Percentiles rank a stretch among this genome's conserved stretches.
Conservation (phyloP, 495 filamentous ascomycete genomes). For the Astrothelium subdiscretum region DNA sequence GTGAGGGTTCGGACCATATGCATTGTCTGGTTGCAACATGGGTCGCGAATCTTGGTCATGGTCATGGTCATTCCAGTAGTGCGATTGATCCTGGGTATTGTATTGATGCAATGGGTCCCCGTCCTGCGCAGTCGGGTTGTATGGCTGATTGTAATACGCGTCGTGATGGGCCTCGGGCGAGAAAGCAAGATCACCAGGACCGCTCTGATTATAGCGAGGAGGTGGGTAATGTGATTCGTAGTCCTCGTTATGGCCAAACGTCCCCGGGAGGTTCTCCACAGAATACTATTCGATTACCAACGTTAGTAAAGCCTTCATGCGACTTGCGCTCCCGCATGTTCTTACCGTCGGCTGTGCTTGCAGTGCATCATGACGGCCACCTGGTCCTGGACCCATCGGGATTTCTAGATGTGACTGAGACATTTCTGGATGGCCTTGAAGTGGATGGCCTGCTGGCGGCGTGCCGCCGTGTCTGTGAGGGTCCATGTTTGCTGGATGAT, state of each 20-base stretch:
- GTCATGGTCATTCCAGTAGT: conserved; percentile 40
- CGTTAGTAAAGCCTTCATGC: background rate
- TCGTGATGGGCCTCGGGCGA: conserved; percentile 78
- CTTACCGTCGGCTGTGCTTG: conserved; percentile 62
- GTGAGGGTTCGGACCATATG: conserved; percentile 47
- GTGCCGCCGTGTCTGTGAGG: conserved; percentile 40
- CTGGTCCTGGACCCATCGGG: conserved; percentile 43
- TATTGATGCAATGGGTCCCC: conserved; percentile 39
- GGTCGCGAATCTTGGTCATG: conserved; percentile 47
- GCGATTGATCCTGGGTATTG: conserved; percentile 34
- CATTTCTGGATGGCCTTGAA: conserved; percentile 49
- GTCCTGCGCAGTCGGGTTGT: conserved; percentile 55
- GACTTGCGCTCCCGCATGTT: conserved; percentile 4
- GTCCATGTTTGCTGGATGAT: conserved; percentile 42
- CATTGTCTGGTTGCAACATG: conserved; percentile 42
- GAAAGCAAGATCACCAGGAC: conserved; percentile 54
- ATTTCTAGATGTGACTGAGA: conserved; percentile 42
- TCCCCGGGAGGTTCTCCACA: conserved; percentile 60
- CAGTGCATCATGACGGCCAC: conserved; percentile 49
- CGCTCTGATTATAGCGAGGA: conserved; percentile 25
- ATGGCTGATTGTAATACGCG: conserved; percentile 72
- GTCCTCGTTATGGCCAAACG: conserved; percentile 56
- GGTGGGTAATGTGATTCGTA: conserved; percentile 42
- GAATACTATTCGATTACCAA: conserved; percentile 46
- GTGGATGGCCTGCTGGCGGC: conserved; percentile 43